These are phyloP conservation scores for Ilyonectria mors-panacis DNA, from an alignment of 2,329 filamentous ascomycete species.

Conservation along the genomic window DNA sequence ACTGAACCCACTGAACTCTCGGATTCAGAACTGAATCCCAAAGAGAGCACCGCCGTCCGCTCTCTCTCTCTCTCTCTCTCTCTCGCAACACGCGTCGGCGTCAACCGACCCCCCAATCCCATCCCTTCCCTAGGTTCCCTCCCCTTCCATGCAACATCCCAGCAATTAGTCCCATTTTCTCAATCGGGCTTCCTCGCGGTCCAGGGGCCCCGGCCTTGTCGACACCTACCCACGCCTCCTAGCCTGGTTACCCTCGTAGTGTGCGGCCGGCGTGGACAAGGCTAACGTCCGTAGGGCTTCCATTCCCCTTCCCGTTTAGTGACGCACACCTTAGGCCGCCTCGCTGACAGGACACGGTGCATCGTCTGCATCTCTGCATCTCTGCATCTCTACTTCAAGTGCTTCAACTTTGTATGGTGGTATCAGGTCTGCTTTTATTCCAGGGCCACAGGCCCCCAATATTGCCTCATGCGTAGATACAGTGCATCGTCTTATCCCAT, in stretches of 20 bases:
- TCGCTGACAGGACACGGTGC: slow-evolving; percentile 12
- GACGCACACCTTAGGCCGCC: slow-evolving; percentile 20
- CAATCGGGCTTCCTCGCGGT: slow-evolving; percentile 18
- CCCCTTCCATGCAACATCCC: slow-evolving; percentile 23
- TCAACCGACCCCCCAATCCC: background rate
- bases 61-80: too few relatives aligned
- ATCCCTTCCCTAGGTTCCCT: slow-evolving; percentile 4
- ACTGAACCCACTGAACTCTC: background rate
- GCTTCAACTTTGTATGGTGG: slow-evolving; percentile 16
- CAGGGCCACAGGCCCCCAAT: background rate
- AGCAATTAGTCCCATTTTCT: slow-evolving; percentile 19
- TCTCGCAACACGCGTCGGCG: too few relatives aligned
- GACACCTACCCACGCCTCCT: slow-evolving; percentile 15
- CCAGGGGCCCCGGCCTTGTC: slow-evolving; percentile 18
- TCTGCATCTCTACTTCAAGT: background rate
- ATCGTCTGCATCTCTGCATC: background rate
- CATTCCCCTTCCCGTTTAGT: slow-evolving; percentile 27
- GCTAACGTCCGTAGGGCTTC: slow-evolving; percentile 30
- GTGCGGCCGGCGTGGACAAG: slow-evolving; percentile 23
- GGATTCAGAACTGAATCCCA: background rate
- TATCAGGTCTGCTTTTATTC: slow-evolving; percentile 22
- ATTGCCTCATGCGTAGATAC: slow-evolving; percentile 18
- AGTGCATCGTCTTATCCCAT: slow-evolving; percentile 6
- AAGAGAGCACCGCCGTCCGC: too few relatives aligned
- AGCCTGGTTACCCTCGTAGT: slow-evolving; percentile 9